Evolutionary conservation across 805 yeast species (phyloP), one percentile per base, ranked within the genome.

Genomic region (Ogataea ramenticola): DNA sequence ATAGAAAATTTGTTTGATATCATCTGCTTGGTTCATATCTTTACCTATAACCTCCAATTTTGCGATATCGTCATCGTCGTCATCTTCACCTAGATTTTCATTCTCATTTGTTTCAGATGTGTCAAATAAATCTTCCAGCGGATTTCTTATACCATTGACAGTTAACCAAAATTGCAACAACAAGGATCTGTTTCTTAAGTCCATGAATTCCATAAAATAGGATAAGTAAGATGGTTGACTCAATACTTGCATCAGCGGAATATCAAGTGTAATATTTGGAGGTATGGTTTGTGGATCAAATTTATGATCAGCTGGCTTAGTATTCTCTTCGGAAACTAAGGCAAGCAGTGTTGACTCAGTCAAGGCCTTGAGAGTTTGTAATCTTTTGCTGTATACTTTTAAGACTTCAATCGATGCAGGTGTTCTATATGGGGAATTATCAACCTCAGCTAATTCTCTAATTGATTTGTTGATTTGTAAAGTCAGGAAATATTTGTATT

Each of bases 61-160:
- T 21, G 43, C 47, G 3, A 41, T 48, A 9, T 61, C 57, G 15
- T 53, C 56, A 20, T 54, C 56, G 39, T 53, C 58, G 35, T 59
- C 62, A 37, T 57, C 55, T 5, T 56, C 45, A 34, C 57, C 64
- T 5, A 56, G 48, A 1, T 46, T 43, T 1, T 53, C 43, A 21
- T 38, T 34, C 1, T 46, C 53, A 14, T 58, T 59, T 12, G 54
- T 52, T 14, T 62, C 54, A 44, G 21, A 55, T 44, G 20, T 55
- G 36, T 46, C 47, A 21, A 46, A 49, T 31, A 57, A 29, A 45
- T 75, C 84, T 48, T 80, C 86, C 16, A 89, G 60, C 0, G 96
- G 96, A 40, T 84, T 84, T 52, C 79, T 77, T 33, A 86, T 71
- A 0, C 74, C 68, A 47, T 86, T 84, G 2, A 87, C 82, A 2